Percentiles rank a stretch among this genome's conserved stretches.
These are phyloP conservation scores for Tardiomyces digboiensis DNA, from an alignment of 1,139 yeast genomes.

Conservation along the genomic window DNA sequence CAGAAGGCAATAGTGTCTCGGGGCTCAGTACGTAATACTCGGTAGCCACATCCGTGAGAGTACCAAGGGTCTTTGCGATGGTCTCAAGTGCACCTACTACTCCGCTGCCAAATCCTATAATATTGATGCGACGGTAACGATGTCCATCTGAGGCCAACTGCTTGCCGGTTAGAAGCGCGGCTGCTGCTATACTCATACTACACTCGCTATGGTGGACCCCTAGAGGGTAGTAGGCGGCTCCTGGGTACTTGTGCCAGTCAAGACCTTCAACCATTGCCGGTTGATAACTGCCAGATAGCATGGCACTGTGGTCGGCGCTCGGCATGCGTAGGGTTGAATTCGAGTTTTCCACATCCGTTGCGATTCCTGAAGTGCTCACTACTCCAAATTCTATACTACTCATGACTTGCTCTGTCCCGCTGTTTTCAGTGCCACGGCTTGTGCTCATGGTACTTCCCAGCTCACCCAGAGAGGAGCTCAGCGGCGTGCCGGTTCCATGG, in stretches of 20 bases:
- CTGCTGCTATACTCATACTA: no score
- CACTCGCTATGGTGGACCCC: no score
- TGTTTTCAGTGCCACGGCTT: no score
- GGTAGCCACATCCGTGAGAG: background rate
- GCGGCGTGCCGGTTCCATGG: background rate
- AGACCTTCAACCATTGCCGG: background rate
- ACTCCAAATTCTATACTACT: background rate
- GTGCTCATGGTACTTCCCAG: no score
- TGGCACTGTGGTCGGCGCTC: background rate
- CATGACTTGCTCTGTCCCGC: no score
- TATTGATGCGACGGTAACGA: background rate
- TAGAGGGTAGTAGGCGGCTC: background rate
- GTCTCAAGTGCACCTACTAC: background rate
- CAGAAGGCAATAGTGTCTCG: background rate
- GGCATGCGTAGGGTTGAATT: background rate
- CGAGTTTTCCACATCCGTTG: background rate
- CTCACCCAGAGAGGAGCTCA: background rate
- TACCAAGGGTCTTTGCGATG: background rate
- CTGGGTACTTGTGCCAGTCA: background rate
- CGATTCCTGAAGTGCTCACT: background rate
- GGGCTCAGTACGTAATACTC: background rate
- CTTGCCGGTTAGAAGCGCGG: background rate
- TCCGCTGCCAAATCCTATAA: background rate
- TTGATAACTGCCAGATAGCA: background rate
- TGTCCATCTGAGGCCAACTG: background rate